Conservation (phyloP, 345 rosid genomes). For the Aquilaria sinensis region DNA sequence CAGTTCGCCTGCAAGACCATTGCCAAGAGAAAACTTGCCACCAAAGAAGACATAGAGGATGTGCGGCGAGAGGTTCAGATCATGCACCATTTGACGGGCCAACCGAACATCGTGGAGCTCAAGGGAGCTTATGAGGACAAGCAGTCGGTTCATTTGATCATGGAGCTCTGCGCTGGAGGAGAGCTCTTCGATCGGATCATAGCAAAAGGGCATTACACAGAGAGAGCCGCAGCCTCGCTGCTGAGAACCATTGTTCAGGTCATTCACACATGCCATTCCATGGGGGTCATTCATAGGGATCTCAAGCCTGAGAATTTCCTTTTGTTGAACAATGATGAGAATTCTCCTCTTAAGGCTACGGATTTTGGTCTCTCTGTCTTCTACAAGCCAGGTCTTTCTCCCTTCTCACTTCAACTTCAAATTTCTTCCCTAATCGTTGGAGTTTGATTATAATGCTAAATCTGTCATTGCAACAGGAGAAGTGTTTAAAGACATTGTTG, state of each 20-base stretch:
- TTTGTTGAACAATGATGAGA: conserved; percentile 53
- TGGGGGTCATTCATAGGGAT: conserved; percentile 72
- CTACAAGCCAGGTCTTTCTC: conserved; percentile 51
- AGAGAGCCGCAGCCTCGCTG: conserved; percentile 56
- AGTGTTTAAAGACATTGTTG: conserved; percentile 57
- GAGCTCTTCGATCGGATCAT: conserved; percentile 68
- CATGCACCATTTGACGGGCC: conserved; percentile 67
- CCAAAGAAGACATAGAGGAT: conserved; percentile 62
- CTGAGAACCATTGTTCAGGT: conserved; percentile 57
- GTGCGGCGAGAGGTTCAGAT: conserved; percentile 66
- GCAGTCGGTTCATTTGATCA: conserved; percentile 64
- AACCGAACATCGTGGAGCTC: conserved; percentile 61
- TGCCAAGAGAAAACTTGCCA: conserved; percentile 55
- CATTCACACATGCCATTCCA: conserved; percentile 57
- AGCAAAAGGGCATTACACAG: conserved; percentile 63
- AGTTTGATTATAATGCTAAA: too few species aligned
- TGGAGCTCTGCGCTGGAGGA: conserved; percentile 79
- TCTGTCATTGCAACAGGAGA: conserved; percentile 33
- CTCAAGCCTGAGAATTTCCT: conserved; percentile 76
- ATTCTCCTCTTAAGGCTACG: conserved; percentile 61
- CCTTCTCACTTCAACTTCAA: not conserved
- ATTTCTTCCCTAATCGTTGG: too few species aligned
- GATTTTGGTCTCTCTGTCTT: conserved; percentile 68
- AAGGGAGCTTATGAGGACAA: conserved; percentile 73
- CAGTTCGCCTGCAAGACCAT: conserved; percentile 67